Evolutionary conservation across 345 rosid genomes (phyloP).

Genomic region (Citrus reticulata): DNA sequence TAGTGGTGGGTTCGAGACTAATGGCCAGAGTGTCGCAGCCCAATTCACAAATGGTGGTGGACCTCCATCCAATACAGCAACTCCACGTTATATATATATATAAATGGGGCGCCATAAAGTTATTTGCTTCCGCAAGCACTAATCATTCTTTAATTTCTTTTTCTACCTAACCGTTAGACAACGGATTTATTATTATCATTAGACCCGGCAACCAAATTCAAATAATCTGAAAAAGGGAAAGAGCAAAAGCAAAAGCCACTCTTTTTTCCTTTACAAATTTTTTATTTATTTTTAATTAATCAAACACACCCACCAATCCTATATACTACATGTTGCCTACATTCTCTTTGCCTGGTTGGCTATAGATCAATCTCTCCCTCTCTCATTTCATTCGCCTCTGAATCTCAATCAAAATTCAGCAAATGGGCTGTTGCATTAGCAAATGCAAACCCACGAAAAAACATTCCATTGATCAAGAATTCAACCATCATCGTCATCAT

Average conservation of each 20-base stretch:
- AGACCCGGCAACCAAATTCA: slow-evolving; percentile 48
- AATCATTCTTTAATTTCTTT: not conserved
- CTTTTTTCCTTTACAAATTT: not conserved
- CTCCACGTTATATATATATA: no score
- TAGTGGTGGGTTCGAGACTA: no score
- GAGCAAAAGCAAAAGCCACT: slow-evolving; percentile 12
- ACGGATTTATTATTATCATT: slow-evolving; percentile 26
- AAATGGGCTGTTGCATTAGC: slow-evolving; percentile 88
- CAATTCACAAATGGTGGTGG: not conserved
- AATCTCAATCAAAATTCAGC: slow-evolving; percentile 3
- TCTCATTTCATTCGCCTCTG: not conserved
- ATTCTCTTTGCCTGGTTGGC: not conserved
- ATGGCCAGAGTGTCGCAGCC: not conserved
- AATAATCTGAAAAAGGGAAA: slow-evolving; percentile 21
- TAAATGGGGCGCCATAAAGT: no score
- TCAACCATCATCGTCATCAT: slow-evolving; percentile 8
- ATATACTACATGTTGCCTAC: not conserved
- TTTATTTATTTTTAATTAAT: no score
- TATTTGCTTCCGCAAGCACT: not conserved
- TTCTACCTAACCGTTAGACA: slow-evolving; percentile 38
- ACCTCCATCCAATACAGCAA: no score
- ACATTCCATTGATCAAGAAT: slow-evolving; percentile 28
- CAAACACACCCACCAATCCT: slow-evolving; percentile 11
- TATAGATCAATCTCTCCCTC: not conserved
- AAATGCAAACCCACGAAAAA: slow-evolving; percentile 50